Percentiles rank a stretch among this genome's conserved stretches.
Conservation (phyloP, 2,329 filamentous ascomycete genomes). For the Phaeophleospora eucalypticola region DNA sequence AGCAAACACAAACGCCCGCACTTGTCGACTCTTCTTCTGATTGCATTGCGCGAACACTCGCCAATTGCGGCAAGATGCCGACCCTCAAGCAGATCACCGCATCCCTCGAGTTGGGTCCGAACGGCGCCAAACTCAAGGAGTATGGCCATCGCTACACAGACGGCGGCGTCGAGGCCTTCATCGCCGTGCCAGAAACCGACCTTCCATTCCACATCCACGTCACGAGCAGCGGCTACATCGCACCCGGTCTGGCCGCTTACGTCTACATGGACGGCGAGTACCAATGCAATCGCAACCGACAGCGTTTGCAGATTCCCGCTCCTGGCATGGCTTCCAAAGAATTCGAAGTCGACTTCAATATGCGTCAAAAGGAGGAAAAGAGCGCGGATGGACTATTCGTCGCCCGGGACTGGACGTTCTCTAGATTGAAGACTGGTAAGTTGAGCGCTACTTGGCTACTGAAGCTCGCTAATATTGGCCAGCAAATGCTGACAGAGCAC, state of each 20-base stretch:
- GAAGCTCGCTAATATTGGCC: slow-evolving; percentile 13
- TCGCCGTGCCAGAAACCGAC: slow-evolving; percentile 47
- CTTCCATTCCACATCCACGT: slow-evolving; percentile 49
- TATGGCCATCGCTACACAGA: slow-evolving; percentile 50
- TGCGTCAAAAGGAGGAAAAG: slow-evolving; percentile 53
- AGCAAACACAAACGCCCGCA: too few species aligned
- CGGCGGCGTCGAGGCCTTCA: slow-evolving; percentile 49
- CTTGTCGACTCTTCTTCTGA: too few species aligned
- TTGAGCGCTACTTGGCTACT: background rate
- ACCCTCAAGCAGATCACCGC: slow-evolving; percentile 51
- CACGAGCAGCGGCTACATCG: slow-evolving; percentile 48
- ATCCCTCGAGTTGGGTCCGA: slow-evolving; percentile 47
- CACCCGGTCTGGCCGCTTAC: slow-evolving; percentile 50
- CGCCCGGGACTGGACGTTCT: slow-evolving; percentile 52
- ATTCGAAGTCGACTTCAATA: slow-evolving; percentile 45
- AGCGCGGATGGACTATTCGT: slow-evolving; percentile 44
- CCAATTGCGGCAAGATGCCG: slow-evolving; percentile 44
- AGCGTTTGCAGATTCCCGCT: slow-evolving; percentile 37
- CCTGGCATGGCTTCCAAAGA: slow-evolving; percentile 27
- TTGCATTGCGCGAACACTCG: too few species aligned
- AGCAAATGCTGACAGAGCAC: slow-evolving; percentile 39
- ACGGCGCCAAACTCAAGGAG: slow-evolving; percentile 45
- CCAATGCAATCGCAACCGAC: slow-evolving; percentile 54
- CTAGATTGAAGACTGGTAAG: slow-evolving; percentile 47
- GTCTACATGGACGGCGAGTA: slow-evolving; percentile 57